Conservation (phyloP, 441 rosid species). For the Jatropha podagrica region DNA sequence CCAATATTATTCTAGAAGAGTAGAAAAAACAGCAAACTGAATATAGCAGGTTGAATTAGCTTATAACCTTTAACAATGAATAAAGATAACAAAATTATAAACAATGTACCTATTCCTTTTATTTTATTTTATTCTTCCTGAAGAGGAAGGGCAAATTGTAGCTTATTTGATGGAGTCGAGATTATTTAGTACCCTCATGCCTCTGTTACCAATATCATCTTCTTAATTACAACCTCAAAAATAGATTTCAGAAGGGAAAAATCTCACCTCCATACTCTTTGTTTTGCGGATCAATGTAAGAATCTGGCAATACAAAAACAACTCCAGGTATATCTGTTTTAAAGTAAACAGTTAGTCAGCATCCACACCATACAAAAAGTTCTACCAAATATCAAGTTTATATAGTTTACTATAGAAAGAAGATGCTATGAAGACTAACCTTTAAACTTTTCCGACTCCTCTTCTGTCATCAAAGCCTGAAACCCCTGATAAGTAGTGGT, state of each 20-base stretch:
- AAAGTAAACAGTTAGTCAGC: constrained; percentile 16
- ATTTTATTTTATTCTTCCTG: background rate
- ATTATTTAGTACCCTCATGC: background rate
- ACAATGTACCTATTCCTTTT: background rate
- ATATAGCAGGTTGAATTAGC: background rate
- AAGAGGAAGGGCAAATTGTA: background rate
- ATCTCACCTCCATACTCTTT: constrained; percentile 89
- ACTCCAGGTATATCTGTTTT: constrained; percentile 73
- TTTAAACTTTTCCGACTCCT: constrained; percentile 71
- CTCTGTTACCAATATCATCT: background rate
- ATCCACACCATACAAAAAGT: background rate
- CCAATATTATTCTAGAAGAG: too few species aligned
- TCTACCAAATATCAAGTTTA: background rate
- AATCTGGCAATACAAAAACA: constrained; percentile 85
- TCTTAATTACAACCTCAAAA: background rate
- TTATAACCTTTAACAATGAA: background rate
- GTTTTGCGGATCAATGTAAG: constrained; percentile 81
- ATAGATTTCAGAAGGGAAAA: constrained; percentile 4
- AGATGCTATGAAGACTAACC: constrained; percentile 31
- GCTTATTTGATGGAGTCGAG: background rate
- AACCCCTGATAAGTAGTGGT: constrained; percentile 90
- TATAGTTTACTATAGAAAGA: background rate
- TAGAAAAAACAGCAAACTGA: too few species aligned
- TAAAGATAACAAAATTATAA: background rate
- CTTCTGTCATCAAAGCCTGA: constrained; percentile 88